Percentiles rank a stretch among this genome's conserved stretches.
phyloP scores from a whole-genome alignment of 257 asterid species.

The Fraxinus cuspidata region DNA sequence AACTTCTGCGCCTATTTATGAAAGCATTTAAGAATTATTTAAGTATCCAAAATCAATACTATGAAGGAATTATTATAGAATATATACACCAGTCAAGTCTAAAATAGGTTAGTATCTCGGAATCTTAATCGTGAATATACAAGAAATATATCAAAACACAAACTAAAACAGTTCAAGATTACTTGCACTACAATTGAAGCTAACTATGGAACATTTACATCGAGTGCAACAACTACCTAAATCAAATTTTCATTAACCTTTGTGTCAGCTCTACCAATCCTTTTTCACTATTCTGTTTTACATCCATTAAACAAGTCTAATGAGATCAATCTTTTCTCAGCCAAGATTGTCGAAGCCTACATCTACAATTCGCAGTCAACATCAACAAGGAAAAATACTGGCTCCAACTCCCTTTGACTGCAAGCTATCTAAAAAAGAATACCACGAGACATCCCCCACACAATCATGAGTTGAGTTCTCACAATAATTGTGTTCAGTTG shows the following conservation, averaged over 20 bases:
- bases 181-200: neutral
- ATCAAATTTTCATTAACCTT: neutral
- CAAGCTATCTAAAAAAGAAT: conserved; percentile 27
- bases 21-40: neutral
- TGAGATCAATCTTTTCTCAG: neutral
- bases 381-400: conserved; percentile 19
- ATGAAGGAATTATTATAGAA: too few relatives aligned
- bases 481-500: neutral
- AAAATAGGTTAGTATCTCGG: neutral
- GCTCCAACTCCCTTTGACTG: conserved; percentile 31
- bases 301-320: neutral
- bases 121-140: neutral
- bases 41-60: neutral
- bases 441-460: neutral
- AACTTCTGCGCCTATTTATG: too few relatives aligned
- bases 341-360: conserved; percentile 30
- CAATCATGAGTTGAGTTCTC: conserved; percentile 1
- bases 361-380: conserved; percentile 29
- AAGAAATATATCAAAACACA: neutral
- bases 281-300: neutral
- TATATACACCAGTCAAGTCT: neutral
- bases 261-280: neutral
- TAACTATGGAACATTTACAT: neutral
- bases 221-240: neutral
- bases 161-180: neutral